Evolutionary conservation across 2,329 filamentous ascomycete species (phyloP).

Genomic region (Aspergillus pseudoglaucus): DNA sequence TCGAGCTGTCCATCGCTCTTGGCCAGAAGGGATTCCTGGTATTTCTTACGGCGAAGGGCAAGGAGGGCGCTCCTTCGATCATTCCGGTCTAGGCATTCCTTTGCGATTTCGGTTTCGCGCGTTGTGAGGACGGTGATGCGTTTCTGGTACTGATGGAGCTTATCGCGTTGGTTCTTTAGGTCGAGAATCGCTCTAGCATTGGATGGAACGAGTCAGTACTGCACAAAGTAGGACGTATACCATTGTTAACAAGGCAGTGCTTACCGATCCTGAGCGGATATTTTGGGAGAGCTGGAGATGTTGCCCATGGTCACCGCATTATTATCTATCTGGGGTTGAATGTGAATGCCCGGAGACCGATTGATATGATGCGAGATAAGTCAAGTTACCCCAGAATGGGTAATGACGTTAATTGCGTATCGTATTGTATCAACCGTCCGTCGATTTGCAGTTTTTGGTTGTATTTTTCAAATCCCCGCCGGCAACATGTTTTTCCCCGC

Average conservation of each 20-base stretch:
- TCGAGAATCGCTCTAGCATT: slow-evolving; percentile 82
- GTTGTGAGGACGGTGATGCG: slow-evolving; percentile 79
- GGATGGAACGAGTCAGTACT: slow-evolving; percentile 5
- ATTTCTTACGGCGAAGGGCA: slow-evolving; percentile 89
- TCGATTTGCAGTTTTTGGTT: not conserved
- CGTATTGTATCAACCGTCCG: not conserved
- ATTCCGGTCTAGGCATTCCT: slow-evolving; percentile 69
- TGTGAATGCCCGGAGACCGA: not conserved
- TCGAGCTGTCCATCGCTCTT: slow-evolving; percentile 94
- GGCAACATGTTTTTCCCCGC: slow-evolving; percentile 6
- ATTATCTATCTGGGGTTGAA: slow-evolving; percentile 10
- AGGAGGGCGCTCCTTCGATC: slow-evolving; percentile 78
- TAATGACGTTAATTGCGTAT: slow-evolving; percentile 12
- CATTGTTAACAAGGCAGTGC: slow-evolving; percentile 18
- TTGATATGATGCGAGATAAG: not conserved
- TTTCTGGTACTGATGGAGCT: slow-evolving; percentile 91
- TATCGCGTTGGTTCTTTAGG: slow-evolving; percentile 95
- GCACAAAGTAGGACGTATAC: not conserved
- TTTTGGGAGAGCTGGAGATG: slow-evolving; percentile 56
- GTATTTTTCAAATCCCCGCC: not conserved
- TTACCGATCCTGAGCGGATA: slow-evolving; percentile 80
- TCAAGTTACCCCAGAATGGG: slow-evolving; percentile 1
- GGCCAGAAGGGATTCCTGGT: slow-evolving; percentile 80
- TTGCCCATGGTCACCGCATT: slow-evolving; percentile 55
- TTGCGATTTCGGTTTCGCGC: slow-evolving; percentile 80